Conservation (phyloP, 306 rosid species). For the Arachis hypogaea region DNA sequence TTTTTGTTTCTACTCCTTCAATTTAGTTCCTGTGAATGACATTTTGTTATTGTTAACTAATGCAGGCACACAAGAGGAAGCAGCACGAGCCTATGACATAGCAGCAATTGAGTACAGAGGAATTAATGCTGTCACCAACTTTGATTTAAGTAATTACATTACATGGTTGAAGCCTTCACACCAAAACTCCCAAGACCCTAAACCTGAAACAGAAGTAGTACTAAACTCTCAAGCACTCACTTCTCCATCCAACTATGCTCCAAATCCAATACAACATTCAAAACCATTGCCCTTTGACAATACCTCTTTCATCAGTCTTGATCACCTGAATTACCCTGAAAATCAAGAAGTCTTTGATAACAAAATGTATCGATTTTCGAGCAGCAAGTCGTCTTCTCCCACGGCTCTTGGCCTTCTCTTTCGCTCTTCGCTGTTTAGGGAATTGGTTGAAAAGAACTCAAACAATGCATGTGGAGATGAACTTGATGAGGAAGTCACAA, state of each 20-base stretch:
- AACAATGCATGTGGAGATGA: slow-evolving; percentile 51
- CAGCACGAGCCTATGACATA: slow-evolving; percentile 85
- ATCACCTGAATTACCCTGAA: slow-evolving; percentile 42
- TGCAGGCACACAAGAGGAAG: slow-evolving; percentile 87
- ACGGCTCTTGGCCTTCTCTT: slow-evolving; percentile 79
- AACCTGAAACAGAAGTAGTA: slow-evolving; percentile 39
- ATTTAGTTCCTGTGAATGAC: slow-evolving; percentile 17
- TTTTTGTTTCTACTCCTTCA: background rate
- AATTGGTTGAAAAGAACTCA: slow-evolving; percentile 70
- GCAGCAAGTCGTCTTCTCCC: slow-evolving; percentile 64
- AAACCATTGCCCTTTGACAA: slow-evolving; percentile 34
- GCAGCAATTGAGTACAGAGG: slow-evolving; percentile 95
- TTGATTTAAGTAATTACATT: slow-evolving; percentile 78
- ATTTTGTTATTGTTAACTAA: slow-evolving; percentile 14
- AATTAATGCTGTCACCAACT: slow-evolving; percentile 85
- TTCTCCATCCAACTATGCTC: slow-evolving; percentile 38
- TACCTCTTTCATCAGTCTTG: slow-evolving; percentile 39
- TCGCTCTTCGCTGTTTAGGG: slow-evolving; percentile 62
- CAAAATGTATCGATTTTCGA: slow-evolving; percentile 29
- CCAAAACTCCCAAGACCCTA: slow-evolving; percentile 5
- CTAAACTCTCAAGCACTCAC: slow-evolving; percentile 38
- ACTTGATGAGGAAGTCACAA: slow-evolving; percentile 49
- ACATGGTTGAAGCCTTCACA: slow-evolving; percentile 73
- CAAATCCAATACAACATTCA: slow-evolving; percentile 18
- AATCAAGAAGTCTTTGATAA: slow-evolving; percentile 44